phyloP scores from a whole-genome alignment of 352 stramenopile genomes.

The Phytopythium vexans region DNA sequence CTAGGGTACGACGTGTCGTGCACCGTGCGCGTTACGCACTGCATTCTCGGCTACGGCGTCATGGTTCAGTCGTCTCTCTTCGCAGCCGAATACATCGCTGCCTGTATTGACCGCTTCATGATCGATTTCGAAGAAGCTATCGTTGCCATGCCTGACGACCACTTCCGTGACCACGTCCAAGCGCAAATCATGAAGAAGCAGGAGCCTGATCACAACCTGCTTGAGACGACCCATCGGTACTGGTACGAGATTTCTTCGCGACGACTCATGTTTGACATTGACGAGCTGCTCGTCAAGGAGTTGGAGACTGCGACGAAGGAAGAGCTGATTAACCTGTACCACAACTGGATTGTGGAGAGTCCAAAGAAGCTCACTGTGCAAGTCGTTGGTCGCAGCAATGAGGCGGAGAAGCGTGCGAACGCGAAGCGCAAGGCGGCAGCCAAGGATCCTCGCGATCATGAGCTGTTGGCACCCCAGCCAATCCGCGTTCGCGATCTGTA shows the following conservation, averaged over 20 bases:
- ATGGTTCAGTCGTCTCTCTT: constrained; percentile 83
- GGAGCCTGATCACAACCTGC: constrained; percentile 78
- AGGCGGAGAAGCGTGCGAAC: constrained; percentile 28
- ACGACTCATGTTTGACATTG: constrained; percentile 72
- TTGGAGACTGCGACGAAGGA: constrained; percentile 66
- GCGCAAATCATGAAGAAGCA: constrained; percentile 78
- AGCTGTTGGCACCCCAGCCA: constrained; percentile 16
- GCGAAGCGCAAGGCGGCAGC: constrained; percentile 23
- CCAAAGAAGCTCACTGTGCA: constrained; percentile 67
- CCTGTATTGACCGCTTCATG: constrained; percentile 72
- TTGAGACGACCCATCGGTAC: constrained; percentile 69
- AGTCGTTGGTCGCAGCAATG: constrained; percentile 54
- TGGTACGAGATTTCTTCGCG: constrained; percentile 81
- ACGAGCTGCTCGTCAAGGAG: constrained; percentile 65
- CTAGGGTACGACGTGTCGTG: constrained; percentile 90
- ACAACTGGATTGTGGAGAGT: constrained; percentile 55
- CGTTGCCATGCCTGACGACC: constrained; percentile 55
- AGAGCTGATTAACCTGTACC: constrained; percentile 60
- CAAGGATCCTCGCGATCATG: not conserved
- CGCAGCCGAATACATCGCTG: constrained; percentile 52
- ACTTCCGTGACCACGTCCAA: constrained; percentile 79
- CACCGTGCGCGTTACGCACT: constrained; percentile 74
- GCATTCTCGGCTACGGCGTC: constrained; percentile 80
- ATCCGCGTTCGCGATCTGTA: constrained; percentile 56
- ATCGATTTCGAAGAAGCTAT: constrained; percentile 77